phyloP scores from a whole-genome alignment of 2,329 filamentous ascomycete genomes.

The Pyrenophora graminea region DNA sequence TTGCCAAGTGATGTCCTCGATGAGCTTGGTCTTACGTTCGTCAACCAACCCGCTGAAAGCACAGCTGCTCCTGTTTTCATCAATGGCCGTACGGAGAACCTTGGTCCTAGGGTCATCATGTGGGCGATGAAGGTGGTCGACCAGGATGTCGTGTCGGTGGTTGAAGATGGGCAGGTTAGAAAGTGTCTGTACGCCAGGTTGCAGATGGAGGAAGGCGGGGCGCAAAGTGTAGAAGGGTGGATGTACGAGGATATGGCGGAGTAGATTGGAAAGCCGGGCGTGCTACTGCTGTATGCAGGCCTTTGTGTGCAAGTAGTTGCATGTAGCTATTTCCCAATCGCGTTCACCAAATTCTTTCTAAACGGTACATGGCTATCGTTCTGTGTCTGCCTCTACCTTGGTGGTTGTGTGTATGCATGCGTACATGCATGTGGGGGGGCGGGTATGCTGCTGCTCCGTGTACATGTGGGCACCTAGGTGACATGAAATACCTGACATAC shows the following conservation, averaged over 20 bases:
- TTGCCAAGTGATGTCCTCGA: constrained; percentile 19
- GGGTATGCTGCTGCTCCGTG: too few species aligned
- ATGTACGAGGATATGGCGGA: constrained; percentile 14
- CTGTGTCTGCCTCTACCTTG: too few species aligned
- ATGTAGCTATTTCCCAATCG: too few species aligned
- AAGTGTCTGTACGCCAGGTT: constrained; percentile 17
- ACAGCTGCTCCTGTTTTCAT: constrained; percentile 8
- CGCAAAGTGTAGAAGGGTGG: constrained; percentile 9
- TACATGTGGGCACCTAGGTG: too few species aligned
- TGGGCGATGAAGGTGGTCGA: constrained; percentile 33
- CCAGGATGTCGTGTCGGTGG: constrained; percentile 16
- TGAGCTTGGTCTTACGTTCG: constrained; percentile 18
- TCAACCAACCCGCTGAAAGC: constrained; percentile 6
- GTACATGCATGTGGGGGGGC: too few species aligned
- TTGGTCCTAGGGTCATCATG: constrained; percentile 26
- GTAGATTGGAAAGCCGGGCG: too few species aligned
- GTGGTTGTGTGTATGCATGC: too few species aligned
- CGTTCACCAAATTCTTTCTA: too few species aligned
- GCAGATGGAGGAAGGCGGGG: background rate
- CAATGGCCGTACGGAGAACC: constrained; percentile 16
- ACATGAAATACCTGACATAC: too few species aligned
- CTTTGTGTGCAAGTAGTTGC: too few species aligned
- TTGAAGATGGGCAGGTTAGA: constrained; percentile 3
- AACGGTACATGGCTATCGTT: too few species aligned
- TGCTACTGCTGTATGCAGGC: too few species aligned